Conservation (phyloP, 1,284 basidiomycete genomes). For the Trametes pubescens region DNA sequence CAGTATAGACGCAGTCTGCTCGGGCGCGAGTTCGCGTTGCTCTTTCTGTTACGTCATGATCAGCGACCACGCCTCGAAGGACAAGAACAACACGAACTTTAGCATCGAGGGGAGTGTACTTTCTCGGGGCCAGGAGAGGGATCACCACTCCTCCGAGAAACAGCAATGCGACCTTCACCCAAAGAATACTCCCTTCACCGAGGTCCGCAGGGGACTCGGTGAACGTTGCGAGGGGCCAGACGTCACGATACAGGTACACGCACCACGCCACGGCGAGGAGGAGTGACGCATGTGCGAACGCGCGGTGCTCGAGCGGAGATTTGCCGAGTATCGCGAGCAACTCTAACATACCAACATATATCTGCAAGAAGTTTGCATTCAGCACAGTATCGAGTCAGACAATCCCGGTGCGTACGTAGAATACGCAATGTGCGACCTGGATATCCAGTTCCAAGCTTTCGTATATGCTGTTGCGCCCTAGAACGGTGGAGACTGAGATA, state of each 20-base stretch:
- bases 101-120: not conserved
- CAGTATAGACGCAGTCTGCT: constrained; percentile 20
- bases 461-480: not conserved
- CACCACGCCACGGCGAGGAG: constrained; percentile 24
- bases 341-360: constrained; percentile 17
- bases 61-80: not conserved
- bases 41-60: not conserved
- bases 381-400: not conserved
- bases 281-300: constrained; percentile 7
- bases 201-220: constrained; percentile 48
- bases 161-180: constrained; percentile 46
- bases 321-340: not conserved
- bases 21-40: not conserved
- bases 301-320: not conserved
- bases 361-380: not conserved
- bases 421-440: not conserved
- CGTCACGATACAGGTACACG: constrained; percentile 63
- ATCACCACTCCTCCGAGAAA: constrained; percentile 48
- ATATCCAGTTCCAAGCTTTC: not conserved
- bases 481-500: not conserved
- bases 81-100: not conserved
- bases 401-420: not conserved
- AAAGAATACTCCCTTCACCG: constrained; percentile 40
- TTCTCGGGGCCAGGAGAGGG: constrained; percentile 43
- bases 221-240: constrained; percentile 66